A percentile compares a stretch with the other conserved stretches of the same genome.
These are phyloP conservation scores for Ophiocordyceps unilateralis DNA, from an alignment of 2,329 filamentous ascomycete genomes.

Conservation along the genomic window DNA sequence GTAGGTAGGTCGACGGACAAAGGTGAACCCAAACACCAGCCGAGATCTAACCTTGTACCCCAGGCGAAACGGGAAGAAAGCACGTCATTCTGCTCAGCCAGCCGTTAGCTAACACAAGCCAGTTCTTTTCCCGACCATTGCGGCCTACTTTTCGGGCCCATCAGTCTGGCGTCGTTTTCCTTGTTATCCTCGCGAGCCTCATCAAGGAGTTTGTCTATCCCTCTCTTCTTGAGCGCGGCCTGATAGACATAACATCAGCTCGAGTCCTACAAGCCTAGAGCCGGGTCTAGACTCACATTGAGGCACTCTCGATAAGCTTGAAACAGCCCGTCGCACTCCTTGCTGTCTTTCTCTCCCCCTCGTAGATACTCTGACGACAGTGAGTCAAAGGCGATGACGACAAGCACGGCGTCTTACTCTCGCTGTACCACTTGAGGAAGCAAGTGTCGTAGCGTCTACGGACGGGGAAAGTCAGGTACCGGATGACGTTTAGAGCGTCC, in stretches of 20 bases:
- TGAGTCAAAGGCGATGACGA: not conserved
- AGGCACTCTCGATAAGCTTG: conserved; percentile 79
- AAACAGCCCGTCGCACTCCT: conserved; percentile 74
- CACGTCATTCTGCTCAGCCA: not conserved
- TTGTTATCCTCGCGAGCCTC: conserved; percentile 80
- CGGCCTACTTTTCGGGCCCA: conserved; percentile 23
- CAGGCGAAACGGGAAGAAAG: too few species aligned
- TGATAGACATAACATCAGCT: conserved; percentile 16
- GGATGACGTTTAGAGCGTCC: not conserved
- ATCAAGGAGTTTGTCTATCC: conserved; percentile 83
- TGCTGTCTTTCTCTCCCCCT: conserved; percentile 62
- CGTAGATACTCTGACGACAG: conserved; percentile 60
- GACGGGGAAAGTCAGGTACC: not conserved
- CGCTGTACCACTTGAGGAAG: conserved; percentile 98
- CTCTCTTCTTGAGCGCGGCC: conserved; percentile 73
- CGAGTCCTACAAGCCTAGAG: not conserved
- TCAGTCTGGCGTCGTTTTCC: conserved; percentile 54
- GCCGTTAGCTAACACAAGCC: not conserved
- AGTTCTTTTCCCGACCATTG: not conserved
- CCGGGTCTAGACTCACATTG: conserved; percentile 33
- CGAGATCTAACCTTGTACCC: too few species aligned
- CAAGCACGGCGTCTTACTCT: conserved; percentile 47
- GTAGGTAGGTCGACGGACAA: too few species aligned
- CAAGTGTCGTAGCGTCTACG: conserved; percentile 91
- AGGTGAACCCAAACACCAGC: too few species aligned